Percentiles rank a stretch among this genome's conserved stretches.
Conservation (phyloP, 2,329 filamentous ascomycete species). For the Colletotrichum tamarilloi region DNA sequence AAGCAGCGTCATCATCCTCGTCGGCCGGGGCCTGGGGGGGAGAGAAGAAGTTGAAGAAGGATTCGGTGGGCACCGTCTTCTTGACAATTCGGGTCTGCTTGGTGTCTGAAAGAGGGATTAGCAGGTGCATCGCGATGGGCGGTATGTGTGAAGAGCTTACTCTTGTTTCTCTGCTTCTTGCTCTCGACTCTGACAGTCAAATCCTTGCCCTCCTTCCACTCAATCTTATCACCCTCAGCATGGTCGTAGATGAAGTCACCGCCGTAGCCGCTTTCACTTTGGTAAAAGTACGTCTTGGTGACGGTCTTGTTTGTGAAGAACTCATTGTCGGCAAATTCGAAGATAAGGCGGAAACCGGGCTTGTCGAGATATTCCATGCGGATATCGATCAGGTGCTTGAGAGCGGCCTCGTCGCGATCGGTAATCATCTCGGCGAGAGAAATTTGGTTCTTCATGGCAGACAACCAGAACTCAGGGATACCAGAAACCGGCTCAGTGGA, state of each 20-base stretch:
- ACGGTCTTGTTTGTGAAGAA: constrained; percentile 98
- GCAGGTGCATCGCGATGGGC: not conserved
- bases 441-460: constrained; percentile 99
- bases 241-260: constrained; percentile 99
- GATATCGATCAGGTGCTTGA: constrained; percentile 90
- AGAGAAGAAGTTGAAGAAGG: constrained; percentile 99
- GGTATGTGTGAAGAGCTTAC: constrained; percentile 61
- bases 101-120: constrained; percentile 74
- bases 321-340: constrained; percentile 94
- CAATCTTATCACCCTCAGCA: constrained; percentile 96
- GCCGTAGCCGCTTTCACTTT: constrained; percentile 97
- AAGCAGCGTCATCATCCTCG: constrained; percentile 78
- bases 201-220: constrained; percentile 95
- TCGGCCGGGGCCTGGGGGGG: constrained; percentile 87
- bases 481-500: constrained; percentile 70
- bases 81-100: constrained; percentile 99
- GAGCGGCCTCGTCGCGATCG: constrained; percentile 92
- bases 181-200: constrained; percentile 94
- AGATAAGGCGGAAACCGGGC: constrained; percentile 97
- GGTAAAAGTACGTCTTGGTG: constrained; percentile 99
- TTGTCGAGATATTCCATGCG: constrained; percentile 99
- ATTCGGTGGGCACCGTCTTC: constrained; percentile 98
- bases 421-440: constrained; percentile 99
- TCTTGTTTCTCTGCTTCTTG: constrained; percentile 99
- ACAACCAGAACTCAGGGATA: constrained; percentile 99